phyloP scores from a whole-genome alignment of 768 basidiomycete species.

The Tricholoma matsutake region DNA sequence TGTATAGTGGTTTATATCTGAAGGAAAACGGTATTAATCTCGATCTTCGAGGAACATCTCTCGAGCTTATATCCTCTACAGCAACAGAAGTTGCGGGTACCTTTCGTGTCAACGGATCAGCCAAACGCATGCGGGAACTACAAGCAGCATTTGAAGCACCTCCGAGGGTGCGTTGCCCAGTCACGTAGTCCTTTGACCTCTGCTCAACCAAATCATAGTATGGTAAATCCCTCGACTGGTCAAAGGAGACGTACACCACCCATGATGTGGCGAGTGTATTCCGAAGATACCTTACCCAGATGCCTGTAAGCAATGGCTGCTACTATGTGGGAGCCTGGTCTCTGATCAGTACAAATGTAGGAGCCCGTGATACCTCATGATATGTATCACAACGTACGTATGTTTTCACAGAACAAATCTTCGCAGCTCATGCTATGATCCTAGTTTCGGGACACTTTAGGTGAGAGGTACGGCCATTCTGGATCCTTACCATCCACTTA shows the following conservation, averaged over 20 bases:
- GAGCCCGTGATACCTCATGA: conserved; percentile 93
- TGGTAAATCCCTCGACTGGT: conserved; percentile 93
- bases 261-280: conserved; percentile 98
- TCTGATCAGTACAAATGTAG: conserved; percentile 34
- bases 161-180: conserved; percentile 58
- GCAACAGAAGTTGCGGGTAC: conserved; percentile 92
- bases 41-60: background rate
- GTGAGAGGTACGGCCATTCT: conserved; percentile 37
- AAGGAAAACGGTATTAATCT: conserved; percentile 78
- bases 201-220: conserved; percentile 50
- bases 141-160: conserved; percentile 88
- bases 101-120: conserved; percentile 95
- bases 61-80: conserved; percentile 17
- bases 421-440: conserved; percentile 10
- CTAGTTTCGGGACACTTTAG: conserved; percentile 77
- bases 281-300: conserved; percentile 90
- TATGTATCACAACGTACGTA: conserved; percentile 76
- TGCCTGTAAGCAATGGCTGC: conserved; percentile 73
- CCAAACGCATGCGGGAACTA: conserved; percentile 92
- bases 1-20: conserved; percentile 78
- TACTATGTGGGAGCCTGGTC: background rate
- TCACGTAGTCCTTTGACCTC: background rate
- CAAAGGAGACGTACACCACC: conserved; percentile 77
- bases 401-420: conserved; percentile 10
- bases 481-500: background rate